Percentiles rank a stretch among this genome's conserved stretches.
Conservation (phyloP, 345 rosid genomes). For the Citrus maxima region DNA sequence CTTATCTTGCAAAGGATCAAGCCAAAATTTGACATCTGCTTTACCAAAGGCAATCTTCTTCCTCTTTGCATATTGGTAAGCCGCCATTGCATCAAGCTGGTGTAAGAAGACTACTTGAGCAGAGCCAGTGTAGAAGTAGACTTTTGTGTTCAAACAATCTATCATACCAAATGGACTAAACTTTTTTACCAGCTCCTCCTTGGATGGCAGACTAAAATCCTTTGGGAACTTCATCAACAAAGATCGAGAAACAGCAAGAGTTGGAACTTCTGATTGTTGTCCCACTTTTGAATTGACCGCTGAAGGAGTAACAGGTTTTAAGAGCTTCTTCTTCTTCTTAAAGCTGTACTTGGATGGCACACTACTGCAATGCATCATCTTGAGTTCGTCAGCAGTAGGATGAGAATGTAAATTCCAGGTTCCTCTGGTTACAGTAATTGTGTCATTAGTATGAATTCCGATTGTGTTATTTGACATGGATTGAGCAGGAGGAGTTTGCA, state of each 20-base stretch:
- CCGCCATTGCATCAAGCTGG: conserved; percentile 25
- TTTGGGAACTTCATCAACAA: conserved; percentile 28
- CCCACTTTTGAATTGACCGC: conserved; percentile 3
- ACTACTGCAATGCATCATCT: not conserved
- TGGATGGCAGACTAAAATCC: conserved; percentile 26
- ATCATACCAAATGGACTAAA: conserved; percentile 26
- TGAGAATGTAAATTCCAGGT: not conserved
- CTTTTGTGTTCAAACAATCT: conserved; percentile 19
- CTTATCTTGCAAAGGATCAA: conserved; percentile 15
- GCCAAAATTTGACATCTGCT: conserved; percentile 25
- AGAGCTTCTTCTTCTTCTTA: not conserved
- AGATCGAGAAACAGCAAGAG: conserved; percentile 1
- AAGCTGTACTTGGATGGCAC: not conserved
- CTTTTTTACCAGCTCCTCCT: conserved; percentile 23
- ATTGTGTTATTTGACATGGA: not conserved
- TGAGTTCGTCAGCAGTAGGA: not conserved
- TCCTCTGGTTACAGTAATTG: not conserved
- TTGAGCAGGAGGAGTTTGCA: not conserved
- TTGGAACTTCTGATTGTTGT: not conserved
- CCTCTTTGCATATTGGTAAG: conserved; percentile 32
- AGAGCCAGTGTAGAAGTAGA: conserved; percentile 14
- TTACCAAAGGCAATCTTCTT: conserved; percentile 21
- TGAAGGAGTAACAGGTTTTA: not conserved
- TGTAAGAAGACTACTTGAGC: conserved; percentile 28
- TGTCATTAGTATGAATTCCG: not conserved